Evolutionary conservation across 2,329 filamentous ascomycete genomes (phyloP).

Genomic region (Xylaria sp.): DNA sequence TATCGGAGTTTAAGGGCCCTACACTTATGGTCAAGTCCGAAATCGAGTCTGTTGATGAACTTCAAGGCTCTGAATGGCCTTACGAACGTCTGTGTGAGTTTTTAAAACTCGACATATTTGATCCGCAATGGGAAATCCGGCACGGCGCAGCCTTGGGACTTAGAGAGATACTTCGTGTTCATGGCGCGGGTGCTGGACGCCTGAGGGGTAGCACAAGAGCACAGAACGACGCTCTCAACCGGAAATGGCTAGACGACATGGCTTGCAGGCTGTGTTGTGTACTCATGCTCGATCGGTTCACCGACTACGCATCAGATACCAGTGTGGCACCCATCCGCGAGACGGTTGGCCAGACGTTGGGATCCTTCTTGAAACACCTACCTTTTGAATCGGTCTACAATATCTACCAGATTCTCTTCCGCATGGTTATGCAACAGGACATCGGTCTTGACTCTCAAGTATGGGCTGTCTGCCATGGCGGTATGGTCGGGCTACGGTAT

Average conservation of each 20-base stretch:
- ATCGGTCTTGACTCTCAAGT: slow-evolving; percentile 65
- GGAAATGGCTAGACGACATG: slow-evolving; percentile 85
- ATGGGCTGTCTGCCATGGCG: slow-evolving; percentile 95
- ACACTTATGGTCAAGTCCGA: slow-evolving; percentile 77
- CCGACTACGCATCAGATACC: slow-evolving; percentile 95
- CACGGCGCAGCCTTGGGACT: slow-evolving; percentile 95
- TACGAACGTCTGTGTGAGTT: slow-evolving; percentile 93
- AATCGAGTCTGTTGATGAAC: slow-evolving; percentile 69
- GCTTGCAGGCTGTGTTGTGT: slow-evolving; percentile 94
- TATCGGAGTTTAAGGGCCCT: slow-evolving; percentile 91
- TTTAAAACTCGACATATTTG: slow-evolving; percentile 87
- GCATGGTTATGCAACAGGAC: slow-evolving; percentile 88
- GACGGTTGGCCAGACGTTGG: slow-evolving; percentile 89
- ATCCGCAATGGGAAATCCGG: slow-evolving; percentile 88
- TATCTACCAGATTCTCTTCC: slow-evolving; percentile 78
- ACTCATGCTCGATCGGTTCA: slow-evolving; percentile 95
- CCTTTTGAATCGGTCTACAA: slow-evolving; percentile 72
- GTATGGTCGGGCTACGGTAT: slow-evolving; percentile 94
- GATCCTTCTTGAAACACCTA: slow-evolving; percentile 80
- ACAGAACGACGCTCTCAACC: slow-evolving; percentile 76
- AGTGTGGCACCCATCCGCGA: slow-evolving; percentile 95
- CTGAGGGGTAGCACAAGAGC: slow-evolving; percentile 60
- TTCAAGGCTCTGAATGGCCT: slow-evolving; percentile 83
- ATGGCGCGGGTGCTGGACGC: slow-evolving; percentile 82
- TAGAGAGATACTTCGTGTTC: slow-evolving; percentile 84